These are phyloP conservation scores for Aspergillus vadensis DNA, from an alignment of 2,329 filamentous ascomycete species.

Conservation along the genomic window DNA sequence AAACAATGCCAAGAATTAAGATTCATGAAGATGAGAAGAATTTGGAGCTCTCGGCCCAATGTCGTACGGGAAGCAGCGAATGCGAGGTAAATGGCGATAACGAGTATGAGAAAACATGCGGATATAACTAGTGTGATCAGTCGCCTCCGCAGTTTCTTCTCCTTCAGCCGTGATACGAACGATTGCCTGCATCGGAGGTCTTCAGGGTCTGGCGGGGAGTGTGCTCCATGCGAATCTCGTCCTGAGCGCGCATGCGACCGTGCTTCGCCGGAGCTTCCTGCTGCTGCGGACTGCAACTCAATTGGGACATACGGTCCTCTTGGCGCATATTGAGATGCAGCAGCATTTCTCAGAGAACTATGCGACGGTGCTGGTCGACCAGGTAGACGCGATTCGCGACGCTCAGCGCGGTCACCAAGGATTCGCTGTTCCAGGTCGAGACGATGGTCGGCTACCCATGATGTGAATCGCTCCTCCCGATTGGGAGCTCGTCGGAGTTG, in stretches of 20 bases:
- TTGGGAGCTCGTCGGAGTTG: background rate
- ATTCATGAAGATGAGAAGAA: constrained; percentile 79
- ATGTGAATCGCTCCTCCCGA: constrained; percentile 2
- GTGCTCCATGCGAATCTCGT: constrained; percentile 12
- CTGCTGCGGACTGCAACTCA: constrained; percentile 3
- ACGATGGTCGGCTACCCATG: background rate
- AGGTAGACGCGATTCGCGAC: constrained; percentile 6
- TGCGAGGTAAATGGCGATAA: constrained; percentile 69
- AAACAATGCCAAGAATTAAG: constrained; percentile 72
- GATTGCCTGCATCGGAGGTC: constrained; percentile 15
- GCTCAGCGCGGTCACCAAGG: constrained; percentile 11
- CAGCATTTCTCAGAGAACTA: background rate
- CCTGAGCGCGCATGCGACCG: background rate
- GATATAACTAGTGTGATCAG: constrained; percentile 66
- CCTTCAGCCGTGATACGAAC: constrained; percentile 52
- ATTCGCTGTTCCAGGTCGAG: constrained; percentile 5
- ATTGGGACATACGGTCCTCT: constrained; percentile 7
- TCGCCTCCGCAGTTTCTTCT: constrained; percentile 56
- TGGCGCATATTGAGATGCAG: constrained; percentile 7
- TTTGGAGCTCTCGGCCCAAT: constrained; percentile 70
- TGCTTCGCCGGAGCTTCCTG: background rate
- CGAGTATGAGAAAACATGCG: constrained; percentile 60
- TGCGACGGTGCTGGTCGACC: constrained; percentile 3
- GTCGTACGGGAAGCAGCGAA: constrained; percentile 68
- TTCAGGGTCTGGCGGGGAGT: constrained; percentile 10